Evolutionary conservation across 768 basidiomycete species (phyloP), one percentile per base, ranked within the genome.

Genomic region (Lentinula sp.): DNA sequence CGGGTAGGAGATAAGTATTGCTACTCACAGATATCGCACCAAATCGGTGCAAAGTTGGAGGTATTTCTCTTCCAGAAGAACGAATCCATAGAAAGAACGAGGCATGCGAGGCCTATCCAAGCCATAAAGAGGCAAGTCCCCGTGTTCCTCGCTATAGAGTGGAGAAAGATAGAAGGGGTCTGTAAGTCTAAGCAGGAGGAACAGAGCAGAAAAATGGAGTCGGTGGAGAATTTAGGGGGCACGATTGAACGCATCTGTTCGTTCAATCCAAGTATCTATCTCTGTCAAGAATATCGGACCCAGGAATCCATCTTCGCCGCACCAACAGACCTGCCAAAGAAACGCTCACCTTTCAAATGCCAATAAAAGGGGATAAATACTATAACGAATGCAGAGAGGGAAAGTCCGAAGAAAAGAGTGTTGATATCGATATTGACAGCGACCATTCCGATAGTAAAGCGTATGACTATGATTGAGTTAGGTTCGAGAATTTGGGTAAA

Each of bases 11-110:
- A 54, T n/a, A 37, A 21, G 10, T 7, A 18, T 34, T n/a, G n/a
- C 6, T 39, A 60, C 35, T 50, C 16, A 60, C 59, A 51, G 46
- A 60, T 60, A 52, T 52, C 59, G 40, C 59, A 60, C 59, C 59
- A 60, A 5, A 42, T 8, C 4, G 50, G 48, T 10, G 50, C 50
- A 50, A 52, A 43, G 39, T 60, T 52, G 9, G 46, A 45, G 5
- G 32, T 49, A n/a, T 8, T 59, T 6, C 10, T 40, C 6, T 43
- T 60, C 59, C 59, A 60, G 2, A 60, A 16, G 11, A 60, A 18
- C 7, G 59, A 60, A 21, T 60, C 28, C 16, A 60, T 52, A 11
- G 49, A 46, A 32, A 60, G 51, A 31, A 60, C 37, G 8, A 60
- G 39, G 37, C 50, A 60, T 52, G 49, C 59, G 18, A 52, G 23